Evolutionary conservation across 495 filamentous ascomycete genomes (phyloP).

Genomic region (Neurospora cerealis): DNA sequence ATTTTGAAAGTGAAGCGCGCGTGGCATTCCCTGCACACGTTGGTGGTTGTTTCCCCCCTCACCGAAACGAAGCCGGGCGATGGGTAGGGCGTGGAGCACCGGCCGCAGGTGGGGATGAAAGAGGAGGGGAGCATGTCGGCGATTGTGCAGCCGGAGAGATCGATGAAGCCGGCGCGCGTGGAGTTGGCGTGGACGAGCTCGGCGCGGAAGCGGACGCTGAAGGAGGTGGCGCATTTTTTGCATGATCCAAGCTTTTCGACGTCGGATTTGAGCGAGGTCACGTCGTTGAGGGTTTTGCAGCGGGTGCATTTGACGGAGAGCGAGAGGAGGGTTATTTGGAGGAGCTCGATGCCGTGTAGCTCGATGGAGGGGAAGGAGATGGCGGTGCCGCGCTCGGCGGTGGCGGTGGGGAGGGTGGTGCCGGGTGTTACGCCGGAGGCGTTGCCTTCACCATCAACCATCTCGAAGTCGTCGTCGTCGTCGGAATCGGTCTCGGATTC

Average conservation of each 20-base stretch:
- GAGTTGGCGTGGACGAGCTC: conserved; percentile 72
- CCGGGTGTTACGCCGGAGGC: conserved; percentile 23
- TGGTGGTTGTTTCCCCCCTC: conserved; percentile 64
- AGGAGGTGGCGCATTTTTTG: conserved; percentile 64
- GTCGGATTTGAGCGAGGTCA: conserved; percentile 50
- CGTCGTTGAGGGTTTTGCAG: conserved; percentile 69
- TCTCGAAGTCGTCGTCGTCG: conserved; percentile 17
- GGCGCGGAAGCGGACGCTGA: conserved; percentile 60
- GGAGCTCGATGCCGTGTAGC: conserved; percentile 70
- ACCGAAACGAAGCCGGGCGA: conserved; percentile 61
- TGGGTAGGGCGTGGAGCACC: conserved; percentile 54
- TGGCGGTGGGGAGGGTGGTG: conserved; percentile 27
- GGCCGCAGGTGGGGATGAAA: conserved; percentile 73
- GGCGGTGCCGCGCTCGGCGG: conserved; percentile 54
- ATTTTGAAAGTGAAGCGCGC: conserved; percentile 74
- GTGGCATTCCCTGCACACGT: conserved; percentile 76
- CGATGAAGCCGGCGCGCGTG: conserved; percentile 71
- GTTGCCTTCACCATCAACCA: conserved; percentile 30
- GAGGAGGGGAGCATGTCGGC: conserved; percentile 70
- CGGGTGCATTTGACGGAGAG: conserved; percentile 74
- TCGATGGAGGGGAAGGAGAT: conserved; percentile 77
- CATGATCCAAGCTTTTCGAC: conserved; percentile 42
- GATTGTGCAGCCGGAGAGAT: conserved; percentile 67
- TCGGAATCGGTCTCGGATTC: conserved; percentile 22
- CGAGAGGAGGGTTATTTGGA: conserved; percentile 60